These are phyloP conservation scores for Sporothrix sp. DNA, from an alignment of 2,329 filamentous ascomycete species.

Conservation along the genomic window DNA sequence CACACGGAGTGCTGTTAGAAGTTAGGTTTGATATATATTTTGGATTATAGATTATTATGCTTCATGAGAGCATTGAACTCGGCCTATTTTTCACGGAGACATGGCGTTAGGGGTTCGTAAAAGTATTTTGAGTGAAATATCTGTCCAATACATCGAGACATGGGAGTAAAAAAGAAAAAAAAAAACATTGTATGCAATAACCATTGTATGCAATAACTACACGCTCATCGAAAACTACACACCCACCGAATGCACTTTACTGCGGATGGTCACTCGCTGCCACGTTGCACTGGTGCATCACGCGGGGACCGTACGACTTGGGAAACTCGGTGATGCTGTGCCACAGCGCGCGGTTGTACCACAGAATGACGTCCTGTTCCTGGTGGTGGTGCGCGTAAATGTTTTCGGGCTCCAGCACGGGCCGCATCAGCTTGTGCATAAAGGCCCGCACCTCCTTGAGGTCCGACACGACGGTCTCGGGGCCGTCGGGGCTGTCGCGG, in stretches of 20 bases:
- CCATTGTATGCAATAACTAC: too few species aligned
- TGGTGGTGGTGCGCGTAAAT: slow-evolving; percentile 29
- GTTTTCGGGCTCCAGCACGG: slow-evolving; percentile 24
- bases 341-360: slow-evolving; percentile 31
- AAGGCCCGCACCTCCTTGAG: slow-evolving; percentile 24
- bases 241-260: background rate
- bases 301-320: slow-evolving; percentile 28
- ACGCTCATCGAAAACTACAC: too few species aligned
- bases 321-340: slow-evolving; percentile 31
- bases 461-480: slow-evolving; percentile 21
- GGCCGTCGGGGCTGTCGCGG: slow-evolving; percentile 22
- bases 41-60: too few species aligned
- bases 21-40: too few species aligned
- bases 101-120: too few species aligned
- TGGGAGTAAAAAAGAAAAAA: too few species aligned
- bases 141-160: too few species aligned
- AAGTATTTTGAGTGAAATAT: too few species aligned
- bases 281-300: slow-evolving; percentile 31
- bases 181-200: too few species aligned
- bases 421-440: slow-evolving; percentile 29
- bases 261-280: slow-evolving; percentile 20
- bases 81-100: too few species aligned
- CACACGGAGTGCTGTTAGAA: too few species aligned
- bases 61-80: too few species aligned
- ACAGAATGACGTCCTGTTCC: slow-evolving; percentile 30